Conservation (phyloP, 257 asterid genomes). For the Scutellaria baicalensis region DNA sequence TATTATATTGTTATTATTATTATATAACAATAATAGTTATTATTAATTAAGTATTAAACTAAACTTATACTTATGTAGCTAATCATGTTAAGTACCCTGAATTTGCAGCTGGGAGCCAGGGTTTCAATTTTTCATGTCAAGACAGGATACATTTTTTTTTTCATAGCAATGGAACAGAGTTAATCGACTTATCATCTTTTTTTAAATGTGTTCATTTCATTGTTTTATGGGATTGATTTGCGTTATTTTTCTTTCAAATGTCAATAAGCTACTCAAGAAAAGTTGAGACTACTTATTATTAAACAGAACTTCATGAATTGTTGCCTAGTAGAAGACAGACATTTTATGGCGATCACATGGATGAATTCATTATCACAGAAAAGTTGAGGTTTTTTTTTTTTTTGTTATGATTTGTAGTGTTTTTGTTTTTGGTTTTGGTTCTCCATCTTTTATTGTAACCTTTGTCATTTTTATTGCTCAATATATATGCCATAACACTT, state of each 20-base stretch:
- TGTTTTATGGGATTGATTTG: neutral
- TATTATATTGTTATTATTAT: no score
- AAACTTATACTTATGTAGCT: no score
- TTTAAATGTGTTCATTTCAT: neutral
- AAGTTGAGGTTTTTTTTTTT: neutral
- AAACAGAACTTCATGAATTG: neutral
- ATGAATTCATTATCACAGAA: neutral
- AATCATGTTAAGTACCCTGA: no score
- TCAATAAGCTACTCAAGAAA: slow-evolving; percentile 1
- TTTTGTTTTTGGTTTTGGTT: neutral
- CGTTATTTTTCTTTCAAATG: neutral
- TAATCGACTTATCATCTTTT: neutral
- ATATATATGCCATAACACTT: neutral
- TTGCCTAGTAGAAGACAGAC: neutral
- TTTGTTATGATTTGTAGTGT: no score
- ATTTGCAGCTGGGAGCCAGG: no score
- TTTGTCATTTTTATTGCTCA: neutral
- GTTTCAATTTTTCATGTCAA: neutral
- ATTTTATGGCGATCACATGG: neutral
- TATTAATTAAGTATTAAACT: no score
- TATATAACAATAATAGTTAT: no score
- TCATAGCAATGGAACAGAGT: neutral
- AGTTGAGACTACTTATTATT: neutral
- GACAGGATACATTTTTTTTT: neutral
- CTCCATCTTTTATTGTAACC: neutral